These are phyloP conservation scores for Aspergillus mulundensis DNA, from an alignment of 495 filamentous ascomycete genomes.

Conservation along the genomic window DNA sequence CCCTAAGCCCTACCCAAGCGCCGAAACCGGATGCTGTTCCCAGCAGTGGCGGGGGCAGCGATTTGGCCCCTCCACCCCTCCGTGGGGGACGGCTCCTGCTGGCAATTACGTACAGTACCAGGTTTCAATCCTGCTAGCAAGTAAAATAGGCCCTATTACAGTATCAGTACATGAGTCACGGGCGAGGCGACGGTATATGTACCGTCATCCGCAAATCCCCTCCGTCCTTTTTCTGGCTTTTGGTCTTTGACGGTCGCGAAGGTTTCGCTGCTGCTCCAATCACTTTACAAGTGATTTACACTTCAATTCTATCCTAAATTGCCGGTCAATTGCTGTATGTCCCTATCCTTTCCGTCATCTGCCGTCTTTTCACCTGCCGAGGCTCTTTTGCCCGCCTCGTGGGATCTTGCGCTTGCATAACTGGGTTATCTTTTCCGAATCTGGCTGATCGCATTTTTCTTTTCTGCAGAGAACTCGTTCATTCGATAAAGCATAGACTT, in stretches of 20 bases:
- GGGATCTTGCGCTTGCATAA: neutral
- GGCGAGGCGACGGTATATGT: constrained; percentile 12
- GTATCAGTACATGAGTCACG: constrained; percentile 17
- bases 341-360: neutral
- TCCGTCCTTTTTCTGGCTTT: constrained; percentile 27
- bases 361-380: neutral
- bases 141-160: constrained; percentile 1
- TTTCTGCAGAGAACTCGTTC: neutral
- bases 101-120: neutral
- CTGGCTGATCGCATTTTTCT: neutral
- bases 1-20: constrained; percentile 17
- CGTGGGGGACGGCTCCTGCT: constrained; percentile 1
- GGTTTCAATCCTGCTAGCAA: neutral
- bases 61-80: constrained; percentile 7
- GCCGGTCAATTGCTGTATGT: constrained; percentile 11
- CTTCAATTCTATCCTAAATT: neutral
- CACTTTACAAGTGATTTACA: constrained; percentile 7
- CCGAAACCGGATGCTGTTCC: constrained; percentile 9
- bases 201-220: constrained; percentile 18
- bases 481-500: constrained; percentile 2
- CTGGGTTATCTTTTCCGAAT: neutral
- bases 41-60: neutral
- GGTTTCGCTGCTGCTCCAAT: constrained; percentile 28
- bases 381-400: neutral
- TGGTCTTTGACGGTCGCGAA: constrained; percentile 30